Conservation (phyloP, 768 basidiomycete genomes). For the Boletus sp. region DNA sequence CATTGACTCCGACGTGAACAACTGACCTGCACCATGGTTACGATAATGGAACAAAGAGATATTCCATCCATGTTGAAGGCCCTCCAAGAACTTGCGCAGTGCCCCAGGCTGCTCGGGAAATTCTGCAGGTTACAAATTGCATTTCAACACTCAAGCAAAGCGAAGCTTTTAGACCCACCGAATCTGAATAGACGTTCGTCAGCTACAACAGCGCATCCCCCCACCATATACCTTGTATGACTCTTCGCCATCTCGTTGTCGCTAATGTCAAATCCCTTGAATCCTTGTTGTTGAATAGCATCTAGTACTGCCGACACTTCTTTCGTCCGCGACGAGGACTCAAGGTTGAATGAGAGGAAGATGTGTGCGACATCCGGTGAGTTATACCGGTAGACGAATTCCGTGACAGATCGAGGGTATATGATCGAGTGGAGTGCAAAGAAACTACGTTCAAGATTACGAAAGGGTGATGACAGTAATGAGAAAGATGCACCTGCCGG, state of each 20-base stretch:
- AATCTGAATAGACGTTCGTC: slow-evolving; percentile 92
- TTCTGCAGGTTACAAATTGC: slow-evolving; percentile 45
- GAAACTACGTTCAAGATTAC: slow-evolving; percentile 53
- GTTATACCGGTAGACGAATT: slow-evolving; percentile 92
- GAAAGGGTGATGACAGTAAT: not conserved
- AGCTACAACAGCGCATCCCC: slow-evolving; percentile 71
- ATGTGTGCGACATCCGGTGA: slow-evolving; percentile 73
- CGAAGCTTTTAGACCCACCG: slow-evolving; percentile 50
- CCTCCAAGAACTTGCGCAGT: slow-evolving; percentile 83
- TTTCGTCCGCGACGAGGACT: slow-evolving; percentile 45
- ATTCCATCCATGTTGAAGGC: slow-evolving; percentile 84
- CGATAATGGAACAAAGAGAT: slow-evolving; percentile 97
- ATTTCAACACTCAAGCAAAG: slow-evolving; percentile 1
- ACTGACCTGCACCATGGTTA: slow-evolving; percentile 92
- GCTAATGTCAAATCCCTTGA: slow-evolving; percentile 86
- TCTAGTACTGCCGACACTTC: slow-evolving; percentile 66
- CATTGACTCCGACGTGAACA: not conserved
- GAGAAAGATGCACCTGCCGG: slow-evolving; percentile 66
- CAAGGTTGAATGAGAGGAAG: slow-evolving; percentile 86
- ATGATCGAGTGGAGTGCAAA: slow-evolving; percentile 81
- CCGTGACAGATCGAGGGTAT: slow-evolving; percentile 89
- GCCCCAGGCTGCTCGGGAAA: slow-evolving; percentile 96
- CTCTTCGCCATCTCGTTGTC: slow-evolving; percentile 95
- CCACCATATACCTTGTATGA: slow-evolving; percentile 93
- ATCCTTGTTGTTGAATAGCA: slow-evolving; percentile 60